Evolutionary conservation across 257 asterid species (phyloP).

Genomic region (Solanum pennellii): DNA sequence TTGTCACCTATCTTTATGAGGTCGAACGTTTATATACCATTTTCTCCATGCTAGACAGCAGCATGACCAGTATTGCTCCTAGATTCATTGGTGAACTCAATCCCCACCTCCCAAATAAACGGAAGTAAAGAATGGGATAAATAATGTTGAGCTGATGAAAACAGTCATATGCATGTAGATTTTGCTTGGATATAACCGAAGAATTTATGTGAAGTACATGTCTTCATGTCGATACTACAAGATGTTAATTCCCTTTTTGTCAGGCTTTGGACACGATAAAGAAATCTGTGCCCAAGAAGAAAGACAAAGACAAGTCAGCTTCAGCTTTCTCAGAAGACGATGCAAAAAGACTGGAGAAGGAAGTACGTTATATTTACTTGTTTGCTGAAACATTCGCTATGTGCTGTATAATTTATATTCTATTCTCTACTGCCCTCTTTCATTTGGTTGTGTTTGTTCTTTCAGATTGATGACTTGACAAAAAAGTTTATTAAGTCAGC

Average conservation of each 20-base stretch:
- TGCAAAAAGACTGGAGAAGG: slow-evolving; percentile 82
- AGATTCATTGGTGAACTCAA: background rate
- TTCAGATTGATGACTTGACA: slow-evolving; percentile 81
- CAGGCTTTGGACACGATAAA: slow-evolving; percentile 79
- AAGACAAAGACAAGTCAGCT: slow-evolving; percentile 57
- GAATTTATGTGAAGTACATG: background rate
- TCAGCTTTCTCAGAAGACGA: slow-evolving; percentile 69
- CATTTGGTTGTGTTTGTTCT: background rate
- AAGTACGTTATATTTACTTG: slow-evolving; percentile 32
- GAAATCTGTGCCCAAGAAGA: slow-evolving; percentile 67
- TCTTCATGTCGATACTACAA: background rate
- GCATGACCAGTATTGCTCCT: background rate
- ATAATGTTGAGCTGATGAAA: background rate
- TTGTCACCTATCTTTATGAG: background rate
- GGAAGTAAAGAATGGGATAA: background rate
- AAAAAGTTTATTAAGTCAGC: slow-evolving; percentile 81
- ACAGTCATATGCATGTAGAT: background rate
- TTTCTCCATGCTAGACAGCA: background rate
- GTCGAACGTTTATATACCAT: background rate
- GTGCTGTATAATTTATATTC: background rate
- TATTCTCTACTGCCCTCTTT: background rate
- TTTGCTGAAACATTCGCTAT: background rate
- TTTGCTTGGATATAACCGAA: background rate
- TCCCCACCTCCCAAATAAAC: background rate
- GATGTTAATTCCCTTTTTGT: background rate